Evolutionary conservation across 129 eudicot species (phyloP), one percentile per base, ranked within the genome.

Genomic region (Helianthus annuus): DNA sequence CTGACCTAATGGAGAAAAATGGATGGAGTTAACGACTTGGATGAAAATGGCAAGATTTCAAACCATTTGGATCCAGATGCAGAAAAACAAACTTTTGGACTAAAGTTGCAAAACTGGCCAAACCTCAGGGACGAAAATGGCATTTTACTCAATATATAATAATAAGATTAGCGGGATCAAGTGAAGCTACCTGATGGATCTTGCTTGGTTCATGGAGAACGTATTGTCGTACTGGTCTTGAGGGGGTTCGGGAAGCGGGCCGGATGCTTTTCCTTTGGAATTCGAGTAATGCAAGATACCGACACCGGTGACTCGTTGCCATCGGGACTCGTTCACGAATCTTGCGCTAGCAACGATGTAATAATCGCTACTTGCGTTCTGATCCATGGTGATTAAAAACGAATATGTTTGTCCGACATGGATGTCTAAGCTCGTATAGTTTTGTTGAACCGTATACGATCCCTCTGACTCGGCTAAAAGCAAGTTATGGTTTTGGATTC

Each of bases 381-480:
- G 87, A 68, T 83, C 82, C 87, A 79, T 83, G 3, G 84, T 79
- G 66, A 83, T 78, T 53, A 83, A 79, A 63, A 79, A 83, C 0
- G 87, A 71, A 70, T 79, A 83, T 8, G 87, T 79, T 71, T 83
- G 84, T 52, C 81, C 87, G 7, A 83, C 84, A 66, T 79, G 81
- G 64, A 83, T 75, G 32, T 80, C 84, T 58, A 79, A 81, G 80
- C 91, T 91, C 14, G 95, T 87, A 76, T 88, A 91, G 74, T 91
- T 88, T 77, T 91, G 97, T 52, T 91, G 97, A 68, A 91, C 97
- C 0, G 95, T 91, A 75, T 91, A 91, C 4, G 97, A 91, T 16
- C 97, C 97, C 75, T 91, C 97, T 2, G 87, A 60, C 80, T 91
- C 97, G 5, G 95, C 95, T 60, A 91, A 74, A 49, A 91, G 95